Conservation (phyloP, 2,329 filamentous ascomycete species). For the Stagonosporopsis chrysanthemi region DNA sequence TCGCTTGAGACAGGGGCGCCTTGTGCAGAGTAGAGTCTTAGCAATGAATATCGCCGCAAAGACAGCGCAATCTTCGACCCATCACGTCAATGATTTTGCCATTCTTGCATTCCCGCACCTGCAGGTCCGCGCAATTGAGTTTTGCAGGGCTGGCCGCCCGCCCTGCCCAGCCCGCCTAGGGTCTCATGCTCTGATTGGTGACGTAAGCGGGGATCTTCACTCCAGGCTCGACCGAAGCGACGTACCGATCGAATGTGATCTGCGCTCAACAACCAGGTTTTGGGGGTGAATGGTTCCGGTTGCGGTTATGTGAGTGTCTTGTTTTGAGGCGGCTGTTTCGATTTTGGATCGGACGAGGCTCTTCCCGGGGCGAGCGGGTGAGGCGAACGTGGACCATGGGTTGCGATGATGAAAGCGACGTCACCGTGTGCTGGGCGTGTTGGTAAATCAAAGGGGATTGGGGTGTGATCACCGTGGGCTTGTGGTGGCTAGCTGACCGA, state of each 20-base stretch:
- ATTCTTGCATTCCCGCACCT: not conserved
- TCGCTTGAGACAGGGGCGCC: too few species aligned
- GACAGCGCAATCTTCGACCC: too few species aligned
- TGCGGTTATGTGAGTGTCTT: not conserved
- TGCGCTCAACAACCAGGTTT: not conserved
- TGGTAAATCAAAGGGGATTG: not conserved
- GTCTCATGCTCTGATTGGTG: conserved; percentile 15
- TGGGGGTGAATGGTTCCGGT: not conserved
- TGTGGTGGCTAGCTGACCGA: not conserved
- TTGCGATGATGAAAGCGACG: not conserved
- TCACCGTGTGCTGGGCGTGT: not conserved
- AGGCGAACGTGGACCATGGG: not conserved
- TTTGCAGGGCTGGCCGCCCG: not conserved
- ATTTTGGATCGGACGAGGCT: not conserved
- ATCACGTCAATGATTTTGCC: not conserved
- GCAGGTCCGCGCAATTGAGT: not conserved
- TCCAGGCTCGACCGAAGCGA: not conserved
- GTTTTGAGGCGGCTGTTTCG: not conserved
- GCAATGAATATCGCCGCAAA: not conserved
- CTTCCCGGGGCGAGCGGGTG: not conserved
- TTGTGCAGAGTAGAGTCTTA: not conserved
- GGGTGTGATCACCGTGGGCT: not conserved
- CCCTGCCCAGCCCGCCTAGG: not conserved
- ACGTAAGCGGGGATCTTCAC: conserved; percentile 9
- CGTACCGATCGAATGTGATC: not conserved